Base-by-base conservation (phyloP, 495 filamentous ascomycete species). In the Neurospora sp. region DNA sequence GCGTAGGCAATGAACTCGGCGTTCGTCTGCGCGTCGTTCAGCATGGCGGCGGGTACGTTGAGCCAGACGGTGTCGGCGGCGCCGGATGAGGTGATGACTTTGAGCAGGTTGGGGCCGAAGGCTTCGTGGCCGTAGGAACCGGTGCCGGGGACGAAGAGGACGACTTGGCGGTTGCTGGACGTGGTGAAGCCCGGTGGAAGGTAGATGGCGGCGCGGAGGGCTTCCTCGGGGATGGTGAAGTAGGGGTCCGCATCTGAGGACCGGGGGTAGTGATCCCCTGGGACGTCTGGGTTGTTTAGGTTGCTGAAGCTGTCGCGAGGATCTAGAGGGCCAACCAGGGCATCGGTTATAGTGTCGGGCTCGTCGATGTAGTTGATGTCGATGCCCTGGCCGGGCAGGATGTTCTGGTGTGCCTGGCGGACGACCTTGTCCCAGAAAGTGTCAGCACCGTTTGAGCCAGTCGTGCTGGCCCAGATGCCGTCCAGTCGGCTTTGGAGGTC, bases 71-170 rank as follows among this genome's bases (percentile, higher is more conserved):
- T 77, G 71, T 86, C 86, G 53, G 79, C 82, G 37, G 78, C 77
- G 16, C 76, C 71, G 9, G 75, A 48, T 8, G 68, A 74, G 14
- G 75, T 74, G 37, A 83, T 76, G 9, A 87, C 77, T 61, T 84
- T 83, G 75, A 79, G 81, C 72, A 86, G 83, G 78, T 80, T 87
- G 71, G 75, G 79, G 38, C 78, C 69, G 72, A 81, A 86, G 53
- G 79, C 83, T 6, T 69, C 72, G 35, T 81, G 80, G 0, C 79
- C 84, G 1, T 80, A 83, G 40, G 77, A 71, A 18, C 81, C 84
- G 14, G 85, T 89, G 1, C 85, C 84, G 4, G 85, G 85, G 12
- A 87, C 78, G 9, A 88, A 77, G 37, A 87, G 76, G 18, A 86
- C 27, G 3, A 61, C 53, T 8, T 61, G 53, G 22, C 22, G 20